These are phyloP conservation scores for Gossypium trilobum DNA, from an alignment of 441 rosid genomes.

Conservation along the genomic window DNA sequence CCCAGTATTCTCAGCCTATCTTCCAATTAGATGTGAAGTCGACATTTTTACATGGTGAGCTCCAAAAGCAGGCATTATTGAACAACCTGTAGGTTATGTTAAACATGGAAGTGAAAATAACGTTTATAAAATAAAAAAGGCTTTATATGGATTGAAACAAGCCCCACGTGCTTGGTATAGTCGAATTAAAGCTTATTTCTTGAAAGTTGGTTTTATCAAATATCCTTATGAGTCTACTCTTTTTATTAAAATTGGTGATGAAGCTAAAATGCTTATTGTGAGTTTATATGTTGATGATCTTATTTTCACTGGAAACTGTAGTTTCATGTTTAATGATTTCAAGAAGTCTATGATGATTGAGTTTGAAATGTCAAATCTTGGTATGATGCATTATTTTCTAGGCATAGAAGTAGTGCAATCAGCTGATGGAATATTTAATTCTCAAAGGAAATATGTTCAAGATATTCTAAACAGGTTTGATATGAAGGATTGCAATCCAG, in stretches of 20 bases:
- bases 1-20: background rate
- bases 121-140: no score
- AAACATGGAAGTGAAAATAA: no score
- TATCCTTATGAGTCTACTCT: background rate
- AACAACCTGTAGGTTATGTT: background rate
- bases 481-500: background rate
- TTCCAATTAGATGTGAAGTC: background rate
- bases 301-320: background rate
- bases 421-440: background rate
- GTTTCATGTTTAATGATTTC: background rate
- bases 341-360: background rate
- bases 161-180: background rate
- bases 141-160: no score
- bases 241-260: background rate
- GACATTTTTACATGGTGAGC: no score
- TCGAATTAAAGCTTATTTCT: no score
- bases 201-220: no score
- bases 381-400: background rate
- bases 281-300: no score
- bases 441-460: no score
- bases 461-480: background rate
- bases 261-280: background rate
- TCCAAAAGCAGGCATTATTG: background rate
- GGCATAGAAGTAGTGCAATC: background rate
- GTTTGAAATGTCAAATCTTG: background rate